Conservation (phyloP, 225 moss, liverwort and hornwort species). For the Sphagnum contortum region DNA sequence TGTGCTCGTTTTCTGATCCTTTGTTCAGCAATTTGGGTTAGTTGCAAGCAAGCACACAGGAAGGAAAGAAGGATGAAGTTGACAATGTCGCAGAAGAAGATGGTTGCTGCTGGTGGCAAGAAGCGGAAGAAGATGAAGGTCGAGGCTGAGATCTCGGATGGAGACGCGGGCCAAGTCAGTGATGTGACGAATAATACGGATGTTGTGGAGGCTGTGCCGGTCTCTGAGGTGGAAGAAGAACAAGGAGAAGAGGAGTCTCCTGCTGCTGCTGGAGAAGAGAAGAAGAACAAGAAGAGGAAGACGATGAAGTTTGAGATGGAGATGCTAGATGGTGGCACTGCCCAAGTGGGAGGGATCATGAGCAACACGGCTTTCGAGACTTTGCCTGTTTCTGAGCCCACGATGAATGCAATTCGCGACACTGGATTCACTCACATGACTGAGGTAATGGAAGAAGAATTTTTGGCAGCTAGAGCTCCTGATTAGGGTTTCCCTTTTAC, state of each 20-base stretch:
- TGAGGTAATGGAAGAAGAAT: slow-evolving; percentile 33
- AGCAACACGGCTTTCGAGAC: slow-evolving; percentile 72
- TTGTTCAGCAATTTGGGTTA: no score
- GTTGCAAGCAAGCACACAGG: no score
- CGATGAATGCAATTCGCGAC: slow-evolving; percentile 75
- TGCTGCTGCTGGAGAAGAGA: no score
- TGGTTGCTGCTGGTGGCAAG: slow-evolving; percentile 8
- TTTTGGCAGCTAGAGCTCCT: not conserved
- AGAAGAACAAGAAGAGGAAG: slow-evolving; percentile 37
- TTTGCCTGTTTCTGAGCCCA: slow-evolving; percentile 82
- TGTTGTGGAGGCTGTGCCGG: no score
- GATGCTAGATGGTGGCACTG: slow-evolving; percentile 58
- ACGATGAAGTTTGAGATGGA: slow-evolving; percentile 84
- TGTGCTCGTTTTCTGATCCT: no score
- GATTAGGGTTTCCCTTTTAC: not conserved
- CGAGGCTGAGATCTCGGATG: slow-evolving; percentile 66
- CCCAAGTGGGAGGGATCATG: slow-evolving; percentile 84
- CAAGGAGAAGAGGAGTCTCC: no score
- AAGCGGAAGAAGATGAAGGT: slow-evolving; percentile 74
- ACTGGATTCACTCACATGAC: slow-evolving; percentile 95
- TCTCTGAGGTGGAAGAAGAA: no score
- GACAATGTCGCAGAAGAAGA: no score
- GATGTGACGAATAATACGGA: slow-evolving; percentile 78
- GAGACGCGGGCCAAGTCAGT: slow-evolving; percentile 50
- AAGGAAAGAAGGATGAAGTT: no score